Evolutionary conservation across 345 rosid species (phyloP), one percentile per base, ranked within the genome.

Genomic region (Corymbia maculata): DNA sequence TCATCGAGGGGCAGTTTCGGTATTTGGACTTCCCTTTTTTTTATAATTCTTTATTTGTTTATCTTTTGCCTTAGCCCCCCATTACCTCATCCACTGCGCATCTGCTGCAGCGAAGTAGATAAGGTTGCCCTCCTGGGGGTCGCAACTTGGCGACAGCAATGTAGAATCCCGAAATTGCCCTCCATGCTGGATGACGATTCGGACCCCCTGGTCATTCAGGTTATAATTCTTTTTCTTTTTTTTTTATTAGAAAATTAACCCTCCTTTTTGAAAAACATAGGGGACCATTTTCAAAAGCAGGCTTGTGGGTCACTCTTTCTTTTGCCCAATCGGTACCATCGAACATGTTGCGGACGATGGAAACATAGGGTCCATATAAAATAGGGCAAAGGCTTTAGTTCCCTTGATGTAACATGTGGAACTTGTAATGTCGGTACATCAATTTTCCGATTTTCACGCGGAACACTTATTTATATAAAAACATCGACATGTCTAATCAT

Each of bases 1-100:
- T 87, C 61, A 11, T 55, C 28, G 17, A 89, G 89, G 93, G 90
- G 42, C 88, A 87, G 75, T 88, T 89, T 89, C 82, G 91, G 89
- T 19, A 89, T 44, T 26, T 55, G 57, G 4, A 64, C 28, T 28
- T 14, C 52, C 55, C 79, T 5, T 52, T 22, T 51, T 59, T 59
- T 4, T 1, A 4, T 14, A 24, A 24, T 59, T 24, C 26, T 59
- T 80, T 85, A 8, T 52, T 0, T 14, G n/a, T 28, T n/a, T 64
- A n/a, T 16, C 14, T 13, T 64, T n/a, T 47, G 4, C 6, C 19
- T 47, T 14, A 36, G n/a, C 14, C 86, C 47, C 61, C 42, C 42
- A 36, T 36, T 86, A 55, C 70, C 57, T 13, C 88, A 75, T 70
- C 91, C 87, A 68, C 91, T 70, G 21, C 21, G 49, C 88, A 45